phyloP scores from a whole-genome alignment of 2,329 filamentous ascomycete species.

The Sarocladium kiliense region DNA sequence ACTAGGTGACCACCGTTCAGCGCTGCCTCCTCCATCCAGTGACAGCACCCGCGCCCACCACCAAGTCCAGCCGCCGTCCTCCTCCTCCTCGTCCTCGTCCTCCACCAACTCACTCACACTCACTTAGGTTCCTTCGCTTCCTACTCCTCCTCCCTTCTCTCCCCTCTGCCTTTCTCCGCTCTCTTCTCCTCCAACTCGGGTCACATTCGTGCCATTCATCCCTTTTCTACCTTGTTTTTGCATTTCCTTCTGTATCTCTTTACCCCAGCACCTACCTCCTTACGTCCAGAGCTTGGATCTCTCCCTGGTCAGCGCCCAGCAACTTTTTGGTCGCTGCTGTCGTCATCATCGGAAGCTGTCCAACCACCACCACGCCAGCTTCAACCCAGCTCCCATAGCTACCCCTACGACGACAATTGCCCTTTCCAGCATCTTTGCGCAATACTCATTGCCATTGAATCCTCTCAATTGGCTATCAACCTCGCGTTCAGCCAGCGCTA shows the following conservation, averaged over 20 bases:
- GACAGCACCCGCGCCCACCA: background rate
- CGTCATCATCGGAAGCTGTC: slow-evolving; percentile 6
- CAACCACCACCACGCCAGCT: slow-evolving; percentile 4
- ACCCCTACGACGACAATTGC: background rate
- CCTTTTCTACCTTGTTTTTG: slow-evolving; percentile 8
- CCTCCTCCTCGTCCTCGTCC: background rate
- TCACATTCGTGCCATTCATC: slow-evolving; percentile 13
- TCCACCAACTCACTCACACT: slow-evolving; percentile 5
- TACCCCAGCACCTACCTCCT: background rate
- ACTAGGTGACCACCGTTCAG: too few species aligned
- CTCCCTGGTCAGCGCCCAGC: background rate
- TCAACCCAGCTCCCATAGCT: background rate
- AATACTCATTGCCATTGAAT: slow-evolving; percentile 8
- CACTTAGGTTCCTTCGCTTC: slow-evolving; percentile 2
- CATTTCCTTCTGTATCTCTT: slow-evolving; percentile 4
- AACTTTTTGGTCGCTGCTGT: slow-evolving; percentile 2
- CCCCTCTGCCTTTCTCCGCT: slow-evolving; percentile 13
- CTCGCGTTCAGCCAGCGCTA: slow-evolving; percentile 6
- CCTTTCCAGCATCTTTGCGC: background rate
- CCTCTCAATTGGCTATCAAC: slow-evolving; percentile 18
- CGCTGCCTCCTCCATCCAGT: too few species aligned
- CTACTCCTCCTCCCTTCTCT: background rate
- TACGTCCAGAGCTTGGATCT: background rate
- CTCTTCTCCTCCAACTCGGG: slow-evolving; percentile 11
- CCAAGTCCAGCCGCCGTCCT: background rate